Base-by-base conservation (phyloP, 2,329 filamentous ascomycete species). In the Hypoxylon sp. region DNA sequence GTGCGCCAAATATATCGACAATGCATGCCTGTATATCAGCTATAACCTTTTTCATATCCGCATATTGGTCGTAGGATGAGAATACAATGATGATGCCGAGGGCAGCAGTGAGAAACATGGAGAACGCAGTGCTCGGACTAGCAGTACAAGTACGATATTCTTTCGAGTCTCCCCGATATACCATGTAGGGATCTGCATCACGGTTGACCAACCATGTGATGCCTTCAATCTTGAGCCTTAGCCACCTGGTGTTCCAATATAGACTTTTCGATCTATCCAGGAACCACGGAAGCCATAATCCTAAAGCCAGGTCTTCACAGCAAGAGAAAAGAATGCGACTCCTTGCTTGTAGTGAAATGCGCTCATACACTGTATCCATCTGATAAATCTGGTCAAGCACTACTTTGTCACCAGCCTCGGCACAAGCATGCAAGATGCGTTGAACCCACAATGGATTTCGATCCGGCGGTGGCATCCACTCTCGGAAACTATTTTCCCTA, bases 111-210 rank as follows among this genome's bases (percentile, higher is more conserved):
- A 17, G 48, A 37, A 37, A n/a, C 14, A 6, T 2, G 35, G 13
- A 13, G 35, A 37, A 37, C 14, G 33, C 33, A 37, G 26, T 26
- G 26, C 2, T 2, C 2, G 26, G 26, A 6, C 26, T 6, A 2
- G 5, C 26, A 26, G 5, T 26, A 6, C 3, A 26, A 26, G 5
- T 26, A 26, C 5, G 24, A 22, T 22, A 22, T 22, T 3, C 1
- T 22, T 22, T 22, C 3, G 19, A 35, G 33, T 35, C 33, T 11
- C 8, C 10, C 11, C 31, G n/a, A 29, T 6, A 14, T 24, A 14
- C n/a, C 47, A 17, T 51, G 26, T 51, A 26, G 22, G 51, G 51
- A 42, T 42, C 35, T 9, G 51, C 51, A 26, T 33, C 51, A 33
- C 42, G 17, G 11, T 54, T 42, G 8, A 54, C 31, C 10, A 54